Evolutionary conservation across 1,284 basidiomycete species (phyloP), one percentile per base, ranked within the genome.

Genomic region (Chalciporus sp.): DNA sequence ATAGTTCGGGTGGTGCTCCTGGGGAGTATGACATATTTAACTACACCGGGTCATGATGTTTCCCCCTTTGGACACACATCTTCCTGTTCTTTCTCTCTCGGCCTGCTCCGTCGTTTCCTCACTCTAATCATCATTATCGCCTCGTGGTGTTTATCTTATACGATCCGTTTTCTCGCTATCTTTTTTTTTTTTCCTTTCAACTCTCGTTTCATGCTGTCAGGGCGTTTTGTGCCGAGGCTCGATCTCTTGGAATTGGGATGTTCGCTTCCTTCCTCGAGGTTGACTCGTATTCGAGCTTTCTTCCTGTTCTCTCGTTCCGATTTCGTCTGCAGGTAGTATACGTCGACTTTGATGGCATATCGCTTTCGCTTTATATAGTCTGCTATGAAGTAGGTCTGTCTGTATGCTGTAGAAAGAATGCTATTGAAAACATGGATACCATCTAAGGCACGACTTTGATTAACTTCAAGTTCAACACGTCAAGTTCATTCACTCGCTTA

Each of bases 1-100:
- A 76, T 47, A 61, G 63, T 49, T 53, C 66, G 45, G 58, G 58
- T 26, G 43, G 35, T 45, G 48, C 55, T 52, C 53, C 62, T 39
- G 66, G 64, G 58, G 80, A 81, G 51, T 78, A 78, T 61, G 79
- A 80, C 58, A 60, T 78, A 56, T 80, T 82, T 61, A 79, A 74
- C 63, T 82, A 81, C 76, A 71, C 67, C 41, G 67, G 70, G 55
- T 69, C 71, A 71, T 74, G 68, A 68, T 60, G 47, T 58, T 49
- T 56, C 35, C 40, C 47, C 42, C 49, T 44, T 54, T 51, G 64
- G 54, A 58, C 46, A 46, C 40, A 49, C 56, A 56, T 64, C 53
- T 60, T 59, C 57, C 58, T 50, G 47, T 47, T 57, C 46, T 50
- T 52, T 55, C 44, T 61, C 55, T 51, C 61, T 52, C 55, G 52